A percentile compares a stretch with the other conserved stretches of the same genome.
These are phyloP conservation scores for Diaporthe sp. DNA, from an alignment of 2,329 filamentous ascomycete species.

Conservation along the genomic window DNA sequence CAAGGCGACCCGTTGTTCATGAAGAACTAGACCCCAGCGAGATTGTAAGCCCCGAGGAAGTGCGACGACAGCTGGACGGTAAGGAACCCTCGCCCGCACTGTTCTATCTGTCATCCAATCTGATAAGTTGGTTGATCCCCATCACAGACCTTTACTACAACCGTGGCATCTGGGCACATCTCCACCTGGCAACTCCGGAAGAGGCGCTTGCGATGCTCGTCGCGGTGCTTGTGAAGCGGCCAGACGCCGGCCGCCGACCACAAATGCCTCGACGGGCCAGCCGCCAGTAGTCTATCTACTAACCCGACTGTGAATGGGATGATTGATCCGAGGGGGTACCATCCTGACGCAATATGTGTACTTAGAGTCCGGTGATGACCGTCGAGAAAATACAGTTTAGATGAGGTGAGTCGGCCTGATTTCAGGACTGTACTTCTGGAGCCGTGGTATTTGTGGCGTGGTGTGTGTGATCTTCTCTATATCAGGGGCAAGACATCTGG, in stretches of 20 bases:
- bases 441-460: no score
- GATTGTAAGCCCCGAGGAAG: background rate
- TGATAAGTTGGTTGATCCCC: background rate
- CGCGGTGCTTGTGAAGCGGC: no score
- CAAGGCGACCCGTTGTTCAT: no score
- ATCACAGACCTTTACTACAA: background rate
- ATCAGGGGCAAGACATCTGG: background rate
- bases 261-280: no score
- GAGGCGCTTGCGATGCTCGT: background rate
- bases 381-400: background rate
- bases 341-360: background rate
- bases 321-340: background rate
- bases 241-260: no score
- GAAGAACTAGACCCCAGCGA: background rate
- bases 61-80: background rate
- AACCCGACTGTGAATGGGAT: background rate
- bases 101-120: background rate
- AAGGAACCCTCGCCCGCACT: background rate
- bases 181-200: background rate
- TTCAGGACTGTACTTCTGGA: no score
- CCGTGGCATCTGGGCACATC: no score
- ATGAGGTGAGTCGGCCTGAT: no score
- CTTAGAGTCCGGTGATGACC: background rate
- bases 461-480: background rate
- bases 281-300: background rate